Conservation (phyloP, 768 basidiomycete genomes). For the Amanita pseudoporphyria region DNA sequence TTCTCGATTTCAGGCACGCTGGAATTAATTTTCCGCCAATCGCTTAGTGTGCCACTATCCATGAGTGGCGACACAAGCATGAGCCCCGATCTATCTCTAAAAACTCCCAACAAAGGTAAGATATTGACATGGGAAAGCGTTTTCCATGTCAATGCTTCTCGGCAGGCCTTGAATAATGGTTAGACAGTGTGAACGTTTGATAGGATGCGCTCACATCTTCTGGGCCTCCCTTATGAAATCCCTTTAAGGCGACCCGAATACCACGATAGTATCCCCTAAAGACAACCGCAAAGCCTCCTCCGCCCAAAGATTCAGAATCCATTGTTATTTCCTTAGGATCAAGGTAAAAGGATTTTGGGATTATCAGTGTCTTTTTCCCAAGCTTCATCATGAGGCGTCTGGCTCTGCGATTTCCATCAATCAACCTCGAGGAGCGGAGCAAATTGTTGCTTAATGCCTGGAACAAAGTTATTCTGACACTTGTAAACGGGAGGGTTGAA, state of each 20-base stretch:
- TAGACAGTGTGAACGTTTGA: too few species aligned
- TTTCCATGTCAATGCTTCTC: slow-evolving; percentile 2
- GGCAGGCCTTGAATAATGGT: not conserved
- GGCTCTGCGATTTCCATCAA: not conserved
- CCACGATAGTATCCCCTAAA: not conserved
- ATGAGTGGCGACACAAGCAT: slow-evolving; percentile 2
- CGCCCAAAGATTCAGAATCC: too few species aligned
- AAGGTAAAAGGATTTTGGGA: not conserved
- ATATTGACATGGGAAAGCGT: slow-evolving; percentile 2
- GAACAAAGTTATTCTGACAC: not conserved
- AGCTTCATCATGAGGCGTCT: slow-evolving; percentile 2
- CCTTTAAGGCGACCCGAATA: not conserved
- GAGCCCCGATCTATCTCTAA: not conserved
- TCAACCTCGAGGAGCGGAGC: not conserved
- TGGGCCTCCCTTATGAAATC: not conserved
- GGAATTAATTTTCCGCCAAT: not conserved
- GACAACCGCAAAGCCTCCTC: not conserved
- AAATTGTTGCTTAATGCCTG: not conserved
- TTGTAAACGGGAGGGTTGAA: too few species aligned
- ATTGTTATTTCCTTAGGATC: not conserved
- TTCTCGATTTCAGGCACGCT: not conserved
- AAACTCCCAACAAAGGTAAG: not conserved
- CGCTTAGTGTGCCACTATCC: not conserved
- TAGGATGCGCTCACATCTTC: not conserved
- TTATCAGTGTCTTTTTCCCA: not conserved